Evolutionary conservation across 2,329 filamentous ascomycete genomes (phyloP).

Genomic region (Diaporthe capsici): DNA sequence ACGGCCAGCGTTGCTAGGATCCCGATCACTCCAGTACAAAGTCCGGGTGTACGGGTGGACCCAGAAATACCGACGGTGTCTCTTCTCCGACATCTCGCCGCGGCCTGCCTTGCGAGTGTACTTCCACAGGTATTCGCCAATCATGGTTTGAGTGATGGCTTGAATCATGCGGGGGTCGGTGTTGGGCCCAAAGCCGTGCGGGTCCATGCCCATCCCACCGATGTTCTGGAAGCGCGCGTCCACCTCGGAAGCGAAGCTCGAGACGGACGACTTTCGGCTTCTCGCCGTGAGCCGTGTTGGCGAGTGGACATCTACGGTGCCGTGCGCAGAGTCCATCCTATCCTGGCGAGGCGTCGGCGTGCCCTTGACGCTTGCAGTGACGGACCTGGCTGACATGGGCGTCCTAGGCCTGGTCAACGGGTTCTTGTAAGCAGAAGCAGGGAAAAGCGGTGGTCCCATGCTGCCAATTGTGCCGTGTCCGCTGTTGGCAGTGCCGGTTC

Average conservation of each 20-base stretch:
- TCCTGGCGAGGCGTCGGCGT: slow-evolving; percentile 70
- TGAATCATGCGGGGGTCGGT: slow-evolving; percentile 99
- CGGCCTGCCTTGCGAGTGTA: slow-evolving; percentile 97
- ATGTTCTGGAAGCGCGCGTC: slow-evolving; percentile 88
- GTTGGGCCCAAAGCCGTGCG: slow-evolving; percentile 74
- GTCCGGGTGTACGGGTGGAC: slow-evolving; percentile 97
- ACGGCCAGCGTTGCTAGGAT: slow-evolving; percentile 85
- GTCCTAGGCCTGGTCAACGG: slow-evolving; percentile 69
- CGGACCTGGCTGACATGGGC: slow-evolving; percentile 65
- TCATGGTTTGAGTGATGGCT: slow-evolving; percentile 99
- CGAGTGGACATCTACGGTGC: slow-evolving; percentile 62
- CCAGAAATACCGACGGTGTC: slow-evolving; percentile 98
- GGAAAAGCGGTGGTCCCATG: slow-evolving; percentile 90
- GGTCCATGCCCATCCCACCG: slow-evolving; percentile 60
- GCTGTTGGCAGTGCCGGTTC: slow-evolving; percentile 67
- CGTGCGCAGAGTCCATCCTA: slow-evolving; percentile 63
- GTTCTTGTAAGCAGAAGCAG: slow-evolving; percentile 77
- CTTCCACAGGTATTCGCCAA: slow-evolving; percentile 98
- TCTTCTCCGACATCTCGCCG: slow-evolving; percentile 87
- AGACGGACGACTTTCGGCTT: slow-evolving; percentile 85
- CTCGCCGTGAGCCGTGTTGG: slow-evolving; percentile 58
- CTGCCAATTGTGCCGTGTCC: slow-evolving; percentile 54
- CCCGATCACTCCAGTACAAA: slow-evolving; percentile 94
- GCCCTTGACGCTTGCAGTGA: slow-evolving; percentile 54
- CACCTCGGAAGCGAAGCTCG: slow-evolving; percentile 94